Conservation (phyloP, 441 rosid genomes). For the Iberis amara region DNA sequence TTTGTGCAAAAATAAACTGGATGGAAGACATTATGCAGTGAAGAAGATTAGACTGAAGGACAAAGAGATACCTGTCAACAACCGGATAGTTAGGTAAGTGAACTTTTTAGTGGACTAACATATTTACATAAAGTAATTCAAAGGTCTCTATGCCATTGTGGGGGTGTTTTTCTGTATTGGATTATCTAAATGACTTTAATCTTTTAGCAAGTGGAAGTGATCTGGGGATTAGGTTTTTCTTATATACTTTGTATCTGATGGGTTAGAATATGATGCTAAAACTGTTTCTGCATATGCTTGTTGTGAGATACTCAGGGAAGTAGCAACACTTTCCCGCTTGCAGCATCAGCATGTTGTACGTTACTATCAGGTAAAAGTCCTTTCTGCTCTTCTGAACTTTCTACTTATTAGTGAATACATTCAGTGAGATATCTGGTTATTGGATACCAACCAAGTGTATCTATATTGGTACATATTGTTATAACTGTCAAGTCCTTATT, state of each 20-base stretch:
- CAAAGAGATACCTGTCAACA: slow-evolving; percentile 66
- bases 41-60: slow-evolving; percentile 96
- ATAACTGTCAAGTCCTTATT: slow-evolving; percentile 3
- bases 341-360: slow-evolving; percentile 99
- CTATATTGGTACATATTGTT: background rate
- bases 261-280: slow-evolving; percentile 20
- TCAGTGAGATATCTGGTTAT: slow-evolving; percentile 1
- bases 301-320: slow-evolving; percentile 74
- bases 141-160: slow-evolving; percentile 13
- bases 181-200: no score
- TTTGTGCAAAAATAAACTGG: slow-evolving; percentile 90
- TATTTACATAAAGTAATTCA: slow-evolving; percentile 2
- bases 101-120: slow-evolving; percentile 2
- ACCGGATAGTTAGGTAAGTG: slow-evolving; percentile 74
- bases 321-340: slow-evolving; percentile 93
- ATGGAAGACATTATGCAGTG: slow-evolving; percentile 97
- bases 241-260: slow-evolving; percentile 19
- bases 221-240: no score
- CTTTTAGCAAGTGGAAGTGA: no score
- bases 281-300: slow-evolving; percentile 29
- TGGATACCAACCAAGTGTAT: slow-evolving; percentile 8
- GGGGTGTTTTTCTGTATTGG: background rate
- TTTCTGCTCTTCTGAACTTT: slow-evolving; percentile 2
- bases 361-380: slow-evolving; percentile 74
- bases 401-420: background rate